A percentile compares a stretch with the other conserved stretches of the same genome.
These are phyloP conservation scores for Cutaneotrichosporon spelunceum DNA, from an alignment of 1,284 basidiomycete species.

Conservation along the genomic window DNA sequence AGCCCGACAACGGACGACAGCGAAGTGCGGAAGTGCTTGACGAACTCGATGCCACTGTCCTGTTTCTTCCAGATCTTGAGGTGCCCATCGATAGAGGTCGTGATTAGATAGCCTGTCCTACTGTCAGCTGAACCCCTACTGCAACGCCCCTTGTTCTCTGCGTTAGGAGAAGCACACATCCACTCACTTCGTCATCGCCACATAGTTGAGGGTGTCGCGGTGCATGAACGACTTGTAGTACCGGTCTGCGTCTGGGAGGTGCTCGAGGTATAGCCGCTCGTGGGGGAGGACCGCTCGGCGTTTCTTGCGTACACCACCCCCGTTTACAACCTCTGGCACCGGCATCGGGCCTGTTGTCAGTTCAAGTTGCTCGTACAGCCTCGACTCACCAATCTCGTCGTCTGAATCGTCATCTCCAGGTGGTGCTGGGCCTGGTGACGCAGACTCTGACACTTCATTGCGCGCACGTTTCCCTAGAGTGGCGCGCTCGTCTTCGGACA, in stretches of 20 bases:
- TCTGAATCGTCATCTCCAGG: conserved; percentile 43
- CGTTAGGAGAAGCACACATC: not conserved
- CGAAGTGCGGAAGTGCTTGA: conserved; percentile 91
- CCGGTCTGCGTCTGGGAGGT: conserved; percentile 85
- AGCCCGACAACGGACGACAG: conserved; percentile 74
- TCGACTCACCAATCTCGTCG: conserved; percentile 46
- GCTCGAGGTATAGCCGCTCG: conserved; percentile 81
- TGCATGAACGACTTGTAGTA: conserved; percentile 99
- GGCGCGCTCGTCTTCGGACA: conserved; percentile 17
- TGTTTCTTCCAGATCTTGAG: conserved; percentile 99
- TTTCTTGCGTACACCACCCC: conserved; percentile 32
- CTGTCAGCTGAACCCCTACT: conserved; percentile 1
- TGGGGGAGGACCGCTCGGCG: conserved; percentile 63
- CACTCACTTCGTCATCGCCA: conserved; percentile 73
- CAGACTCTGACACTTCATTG: conserved; percentile 8
- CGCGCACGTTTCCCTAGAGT: conserved; percentile 12
- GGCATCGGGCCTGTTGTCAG: conserved; percentile 31
- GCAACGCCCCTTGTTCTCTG: not conserved
- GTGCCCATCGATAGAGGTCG: conserved; percentile 91
- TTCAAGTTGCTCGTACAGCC: not conserved
- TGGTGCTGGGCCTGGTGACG: conserved; percentile 28
- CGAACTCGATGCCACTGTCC: conserved; percentile 83
- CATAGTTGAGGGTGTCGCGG: conserved; percentile 84
- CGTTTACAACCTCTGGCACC: conserved; percentile 9
- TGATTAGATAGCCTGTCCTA: conserved; percentile 89